Evolutionary conservation across 73 alveolate species (phyloP), one percentile per base, ranked within the genome.

Genomic region (Paramecium bursaria): DNA sequence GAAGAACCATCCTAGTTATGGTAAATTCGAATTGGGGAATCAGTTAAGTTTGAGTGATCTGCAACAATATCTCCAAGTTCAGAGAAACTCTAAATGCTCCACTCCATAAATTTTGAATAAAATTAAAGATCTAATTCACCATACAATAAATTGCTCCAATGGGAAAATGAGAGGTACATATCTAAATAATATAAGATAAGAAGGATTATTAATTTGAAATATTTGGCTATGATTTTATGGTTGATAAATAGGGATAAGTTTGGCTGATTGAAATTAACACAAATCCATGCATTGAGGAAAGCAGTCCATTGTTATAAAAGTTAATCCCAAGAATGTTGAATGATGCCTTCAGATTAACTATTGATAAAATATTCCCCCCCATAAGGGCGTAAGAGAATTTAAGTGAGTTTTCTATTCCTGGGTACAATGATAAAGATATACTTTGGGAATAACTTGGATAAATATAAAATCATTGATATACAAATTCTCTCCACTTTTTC

Each of bases 11-110:
- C 74, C 79, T 22, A 61, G 74, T 6, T 93, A 93, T 76, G 98
- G 98, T 2, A 73, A 88, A 48, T 89, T 73, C 57, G 98, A 93
- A 67, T 92, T 86, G 44, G 98, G 98, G 33, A 91, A 87, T 73
- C 85, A 90, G 44, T 50, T 91, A 51, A 79, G 94, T 30, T 85
- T 75, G 26, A 57, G 74, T 3, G 55, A 86, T 42, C 74, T 91
- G 21, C 79, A 90, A 46, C 75, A 61, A 7, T 91, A 89, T 73
- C 19, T 74, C 21, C 30, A 44, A 21, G 60, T 19, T 10, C 23
- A 74, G 46, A 67, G 55, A 42, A 67, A 67, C 27, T 21, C 57
- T n/a, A 67, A 67, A 35, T 53, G 33, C 17, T 35, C 82, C 5
- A 31, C 60, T 13, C 26, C 82, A 10, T 42, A 47, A 27, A 67